Evolutionary conservation across 2,329 filamentous ascomycete species (phyloP), one percentile per base, ranked within the genome.

Genomic region (Cladosporium austrohemisphaericum): DNA sequence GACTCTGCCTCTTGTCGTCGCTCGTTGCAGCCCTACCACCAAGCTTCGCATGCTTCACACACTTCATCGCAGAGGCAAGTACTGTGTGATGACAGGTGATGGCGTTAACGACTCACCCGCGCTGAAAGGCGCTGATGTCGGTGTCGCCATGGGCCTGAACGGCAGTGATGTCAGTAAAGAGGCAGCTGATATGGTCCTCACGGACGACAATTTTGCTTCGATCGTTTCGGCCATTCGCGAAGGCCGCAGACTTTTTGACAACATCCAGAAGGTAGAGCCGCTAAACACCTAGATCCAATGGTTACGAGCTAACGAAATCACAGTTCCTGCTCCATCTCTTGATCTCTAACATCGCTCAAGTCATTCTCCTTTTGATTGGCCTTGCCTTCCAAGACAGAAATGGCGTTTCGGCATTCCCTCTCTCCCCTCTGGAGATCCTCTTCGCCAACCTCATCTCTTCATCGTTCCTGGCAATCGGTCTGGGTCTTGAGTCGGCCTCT

Each of bases 381-480:
- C 67, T 74, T 25, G 67, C 71, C 18, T 75, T 74, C 61, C 70
- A 74, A 52, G 71, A 74, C 54, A 56, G 57, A 6, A 61, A 69
- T 48, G 65, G 66, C 43, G 64, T 71, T 48, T 74, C 71, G 9
- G 65, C 71, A 40, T 75, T 74, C 52, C 71, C 71, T 0, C 63
- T 75, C 4, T 72, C 70, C 0, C 71, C 72, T 2, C 67, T 75
- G 14, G 71, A 75, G 52, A 74, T 74, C 44, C 67, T 75, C 18
- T 75, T 71, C 68, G 70, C 71, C 53, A 75, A 73, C 53, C 64
- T 74, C 43, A 71, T 75, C 50, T 72, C 71, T 1, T 73, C 70
- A 1, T 73, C 70, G 29, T 72, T 74, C 65, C 65, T 73, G 33
- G 71, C 70, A 45, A 71, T 74, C 29, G 71, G 72, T 26, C 68